A percentile compares a stretch with the other conserved stretches of the same genome.
These are phyloP conservation scores for Talaromyces atroroseus DNA, from an alignment of 2,329 filamentous ascomycete species.

Conservation along the genomic window DNA sequence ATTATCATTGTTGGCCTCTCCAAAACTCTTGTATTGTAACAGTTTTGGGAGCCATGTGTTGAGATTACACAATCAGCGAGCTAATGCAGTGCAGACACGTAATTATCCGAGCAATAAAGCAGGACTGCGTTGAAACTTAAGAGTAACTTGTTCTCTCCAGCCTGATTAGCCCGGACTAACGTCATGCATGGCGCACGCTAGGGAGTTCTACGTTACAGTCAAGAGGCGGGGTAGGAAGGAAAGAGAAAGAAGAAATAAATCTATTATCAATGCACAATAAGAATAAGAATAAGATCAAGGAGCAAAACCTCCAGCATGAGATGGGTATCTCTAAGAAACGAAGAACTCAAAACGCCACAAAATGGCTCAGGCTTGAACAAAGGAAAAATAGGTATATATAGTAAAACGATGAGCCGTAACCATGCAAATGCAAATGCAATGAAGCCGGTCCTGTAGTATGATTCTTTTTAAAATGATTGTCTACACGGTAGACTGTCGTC, in stretches of 20 bases:
- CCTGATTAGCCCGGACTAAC: no score
- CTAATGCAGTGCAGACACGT: no score
- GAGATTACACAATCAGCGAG: no score
- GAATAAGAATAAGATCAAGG: conserved; percentile 7
- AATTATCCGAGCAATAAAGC: no score
- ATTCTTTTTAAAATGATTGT: no score
- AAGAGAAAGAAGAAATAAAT: not conserved
- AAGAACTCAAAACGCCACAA: conserved; percentile 11
- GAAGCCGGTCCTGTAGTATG: conserved; percentile 12
- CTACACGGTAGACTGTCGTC: conserved; percentile 23
- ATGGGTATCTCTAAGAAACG: conserved; percentile 15
- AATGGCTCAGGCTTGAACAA: conserved; percentile 13
- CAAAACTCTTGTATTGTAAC: no score
- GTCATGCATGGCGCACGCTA: no score
- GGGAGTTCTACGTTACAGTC: no score
- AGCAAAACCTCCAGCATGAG: conserved; percentile 14
- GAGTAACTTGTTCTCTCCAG: no score
- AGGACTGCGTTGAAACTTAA: no score
- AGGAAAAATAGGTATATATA: conserved; percentile 11
- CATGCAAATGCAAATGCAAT: conserved; percentile 14
- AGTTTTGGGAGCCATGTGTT: no score
- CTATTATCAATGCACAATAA: conserved; percentile 9
- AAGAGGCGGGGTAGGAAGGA: not conserved
- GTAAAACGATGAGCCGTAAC: not conserved
- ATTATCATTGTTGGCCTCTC: no score